Base-by-base conservation (phyloP, 1,284 basidiomycete species). In the Mycena sp. region DNA sequence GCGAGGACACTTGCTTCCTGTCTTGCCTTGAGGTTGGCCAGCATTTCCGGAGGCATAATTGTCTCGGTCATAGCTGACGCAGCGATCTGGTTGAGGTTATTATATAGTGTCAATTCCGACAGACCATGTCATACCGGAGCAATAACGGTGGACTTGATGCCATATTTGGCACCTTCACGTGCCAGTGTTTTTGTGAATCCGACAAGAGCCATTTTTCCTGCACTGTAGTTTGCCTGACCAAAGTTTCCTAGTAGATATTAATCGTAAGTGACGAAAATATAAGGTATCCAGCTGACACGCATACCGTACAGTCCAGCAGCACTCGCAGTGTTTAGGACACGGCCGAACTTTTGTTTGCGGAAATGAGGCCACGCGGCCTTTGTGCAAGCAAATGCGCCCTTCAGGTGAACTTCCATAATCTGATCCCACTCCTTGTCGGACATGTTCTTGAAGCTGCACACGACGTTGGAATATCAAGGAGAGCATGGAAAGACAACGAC, bases 351-450 rank as follows among this genome's bases (percentile, higher is more conserved):
- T 76, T 98, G 95, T 74, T 94, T 93, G 72, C 94, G 87, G 86
- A 99, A 98, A 76, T 94, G 81, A 3, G 96, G 95, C 98, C 97
- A 99, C 32, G 90, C 95, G 45, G 98, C 97, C 76, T 96, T 97
- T 44, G 94, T 93, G 78, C 95, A 98, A n/a, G 95, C 84, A 78
- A 90, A 99, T 0, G 97, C 91, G 55, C 96, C 97, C 79, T 96
- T 98, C 67, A 99, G 81, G 76, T 99, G 98, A 21, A 99, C 96
- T 23, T 91, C 88, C 57, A 88, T 85, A 67, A 99, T 85, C 66
- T 92, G 87, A 73, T 97, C 95, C 84, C 91, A 96, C 71, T 96
- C 94, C 72, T 88, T 84, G 76, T 96, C 94, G 4, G 90, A 83
- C 92, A 97, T 95, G 78, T 95, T 96, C 82, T 92, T 95, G 84